Evolutionary conservation across 2,329 filamentous ascomycete species (phyloP).

Genomic region (Apiospora koreana): DNA sequence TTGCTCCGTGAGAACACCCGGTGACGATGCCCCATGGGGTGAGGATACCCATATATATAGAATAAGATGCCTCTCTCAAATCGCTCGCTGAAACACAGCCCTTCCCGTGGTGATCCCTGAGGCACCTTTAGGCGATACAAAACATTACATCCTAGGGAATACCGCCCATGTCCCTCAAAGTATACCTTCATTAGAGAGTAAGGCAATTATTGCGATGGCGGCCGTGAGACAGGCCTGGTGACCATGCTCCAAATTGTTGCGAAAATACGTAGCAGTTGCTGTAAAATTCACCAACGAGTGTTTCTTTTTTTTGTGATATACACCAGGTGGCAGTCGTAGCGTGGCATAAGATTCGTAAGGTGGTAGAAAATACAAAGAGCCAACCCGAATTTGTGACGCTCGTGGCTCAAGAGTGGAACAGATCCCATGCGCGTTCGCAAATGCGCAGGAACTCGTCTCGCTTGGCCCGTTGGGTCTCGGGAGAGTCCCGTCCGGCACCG

Average conservation of each 20-base stretch:
- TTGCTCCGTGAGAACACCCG: neutral
- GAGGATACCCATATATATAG: slow-evolving; percentile 2
- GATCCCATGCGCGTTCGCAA: slow-evolving; percentile 90
- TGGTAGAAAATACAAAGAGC: slow-evolving; percentile 14
- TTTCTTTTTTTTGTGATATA: slow-evolving; percentile 1
- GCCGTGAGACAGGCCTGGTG: neutral
- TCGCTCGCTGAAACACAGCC: neutral
- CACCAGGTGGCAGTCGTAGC: slow-evolving; percentile 16
- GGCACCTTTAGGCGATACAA: slow-evolving; percentile 18
- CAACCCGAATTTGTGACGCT: slow-evolving; percentile 10
- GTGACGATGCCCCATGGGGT: neutral
- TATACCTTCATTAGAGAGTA: slow-evolving; percentile 8
- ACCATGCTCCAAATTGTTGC: slow-evolving; percentile 12
- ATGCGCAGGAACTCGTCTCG: slow-evolving; percentile 88
- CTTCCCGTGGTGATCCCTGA: neutral
- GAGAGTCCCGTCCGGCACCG: slow-evolving; percentile 78
- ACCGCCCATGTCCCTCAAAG: neutral
- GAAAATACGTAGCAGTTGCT: slow-evolving; percentile 12
- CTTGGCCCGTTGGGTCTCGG: slow-evolving; percentile 81
- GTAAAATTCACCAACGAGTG: slow-evolving; percentile 4
- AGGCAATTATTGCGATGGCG: slow-evolving; percentile 3
- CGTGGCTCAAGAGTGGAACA: slow-evolving; percentile 80
- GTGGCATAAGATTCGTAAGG: slow-evolving; percentile 24
- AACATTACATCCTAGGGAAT: slow-evolving; percentile 21
- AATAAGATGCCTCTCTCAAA: neutral